Base-by-base conservation (phyloP, 1,284 basidiomycete genomes). In the Ceratorhiza oryzae-sativae region DNA sequence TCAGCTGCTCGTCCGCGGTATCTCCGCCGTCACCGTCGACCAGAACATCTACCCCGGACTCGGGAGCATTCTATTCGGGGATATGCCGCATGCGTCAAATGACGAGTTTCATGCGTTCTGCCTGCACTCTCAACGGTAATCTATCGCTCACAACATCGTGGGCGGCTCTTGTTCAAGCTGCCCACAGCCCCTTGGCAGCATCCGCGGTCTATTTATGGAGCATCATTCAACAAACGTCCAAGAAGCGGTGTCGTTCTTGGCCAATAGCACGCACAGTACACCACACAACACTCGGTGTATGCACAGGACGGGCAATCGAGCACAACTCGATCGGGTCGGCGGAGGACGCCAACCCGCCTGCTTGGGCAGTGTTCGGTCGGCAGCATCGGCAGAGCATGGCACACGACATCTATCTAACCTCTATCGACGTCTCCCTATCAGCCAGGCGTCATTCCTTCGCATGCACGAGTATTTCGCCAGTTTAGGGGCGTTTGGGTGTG, bases 1-100 rank as follows among this genome's bases (percentile, higher is more conserved):
- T 63, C 41, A 63, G 61, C 61, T 36, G 46, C 45, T 58, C 36
- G 48, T 45, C 61, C 61, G 61, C 30, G 32, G 45, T 27, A 63
- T 63, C 61, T 63, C 61, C 61, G 61, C 46, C 32, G 46, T 51
- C 46, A 45, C 48, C 46, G 27, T 39, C 49, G 30, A 32, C 53
- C 2, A 55, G 56, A 34, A 58, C 34, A 32, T 36, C 12, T 39
- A 58, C 20, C 32, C 56, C 36, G 23, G 32, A 20, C 56, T 32
- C 56, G 56, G 56, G 20, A 58, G 20, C 39, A n/a, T 23, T 23
- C 56, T 41, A 58, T 58, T 58, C 56, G 56, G 56, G 32, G 56
- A n/a, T 58, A 58, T 13, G n/a, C 56, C 20, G n/a, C 34, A n/a
- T 32, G 42, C 32, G 20, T 55, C 53, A 41, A 15, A 39, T 39